phyloP scores from a whole-genome alignment of 2,329 filamentous ascomycete species.

The Laburnicola sp. region DNA sequence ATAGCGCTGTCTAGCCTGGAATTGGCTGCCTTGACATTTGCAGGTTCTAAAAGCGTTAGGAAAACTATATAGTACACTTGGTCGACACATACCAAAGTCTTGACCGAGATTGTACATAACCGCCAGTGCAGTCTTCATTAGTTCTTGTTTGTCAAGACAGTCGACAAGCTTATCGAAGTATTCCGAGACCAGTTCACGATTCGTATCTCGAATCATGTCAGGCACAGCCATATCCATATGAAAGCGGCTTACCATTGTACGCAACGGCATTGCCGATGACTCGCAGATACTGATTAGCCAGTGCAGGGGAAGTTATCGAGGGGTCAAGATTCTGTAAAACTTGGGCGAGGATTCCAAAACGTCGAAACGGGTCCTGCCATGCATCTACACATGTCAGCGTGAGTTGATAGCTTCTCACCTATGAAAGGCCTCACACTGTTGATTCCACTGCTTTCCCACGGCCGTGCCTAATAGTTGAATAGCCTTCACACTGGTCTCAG shows the following conservation, averaged over 20 bases:
- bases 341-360: conserved; percentile 34
- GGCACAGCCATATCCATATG: background rate
- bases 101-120: conserved; percentile 52
- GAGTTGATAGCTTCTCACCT: background rate
- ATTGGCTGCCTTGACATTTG: conserved; percentile 38
- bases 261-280: conserved; percentile 46
- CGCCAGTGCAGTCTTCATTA: conserved; percentile 39
- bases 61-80: background rate
- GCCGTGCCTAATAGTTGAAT: conserved; percentile 38
- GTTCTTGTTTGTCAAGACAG: conserved; percentile 28
- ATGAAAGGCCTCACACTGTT: conserved; percentile 24
- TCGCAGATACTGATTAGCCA: conserved; percentile 41
- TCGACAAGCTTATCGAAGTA: conserved; percentile 31
- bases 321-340: conserved; percentile 31
- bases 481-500: conserved; percentile 19
- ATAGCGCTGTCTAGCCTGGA: conserved; percentile 40
- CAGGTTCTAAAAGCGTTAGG: conserved; percentile 37
- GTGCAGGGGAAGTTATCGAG: conserved; percentile 15
- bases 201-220: conserved; percentile 36
- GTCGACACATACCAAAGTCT: conserved; percentile 39
- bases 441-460: conserved; percentile 26
- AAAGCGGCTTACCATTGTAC: conserved; percentile 36
- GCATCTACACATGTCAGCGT: conserved; percentile 34
- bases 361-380: conserved; percentile 35
- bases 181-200: conserved; percentile 33